Evolutionary conservation across 345 rosid species (phyloP), one percentile per base, ranked within the genome.

Genomic region (Raphanus raphanistrum): DNA sequence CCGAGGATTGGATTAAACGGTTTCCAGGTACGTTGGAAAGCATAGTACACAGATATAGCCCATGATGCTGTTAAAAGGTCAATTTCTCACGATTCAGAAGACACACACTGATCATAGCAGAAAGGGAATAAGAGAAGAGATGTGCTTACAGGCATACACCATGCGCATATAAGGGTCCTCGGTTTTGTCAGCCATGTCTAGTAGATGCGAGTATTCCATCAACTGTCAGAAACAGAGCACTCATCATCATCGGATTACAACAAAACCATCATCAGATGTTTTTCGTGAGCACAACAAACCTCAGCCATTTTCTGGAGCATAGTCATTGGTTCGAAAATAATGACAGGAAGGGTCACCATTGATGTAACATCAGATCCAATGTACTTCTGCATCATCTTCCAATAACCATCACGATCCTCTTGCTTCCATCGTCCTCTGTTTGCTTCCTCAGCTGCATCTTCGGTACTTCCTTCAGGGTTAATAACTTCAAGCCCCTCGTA

Each of bases 311-410:
- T 95, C 90, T 95, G 99, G 61, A 92, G 82, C 93, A 90, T 93
- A 33, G 99, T 86, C 90, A 86, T 84, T 72, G 99, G 99, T 79
- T 95, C 98, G 78, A 89, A 92, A 72, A 92, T 95, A 73, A 95
- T 80, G 8, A 95, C 99, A 7, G 98, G 99, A 77, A 95, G 96
- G 11, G 98, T 93, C 80, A 95, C 99, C 98, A 95, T 83, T 5
- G 99, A 95, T 60, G 98, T 93, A 60, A 95, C 88, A 80, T 95
- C 99, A 62, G 98, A 73, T 52, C 99, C 99, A 68, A 91, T 79
- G 60, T 93, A 93, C 65, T 91, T 95, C 57, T 93, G 99, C 99
- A 95, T 95, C 92, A 89, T 95, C 87, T 90, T 95, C 98, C 99
- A 95, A 69, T 92, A 90, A 60, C 96, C 76, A 31, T 95, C 99